Percentiles rank a stretch among this genome's conserved stretches.
Conservation (phyloP, 2,329 filamentous ascomycete species). For the Huntiella moniliformis region DNA sequence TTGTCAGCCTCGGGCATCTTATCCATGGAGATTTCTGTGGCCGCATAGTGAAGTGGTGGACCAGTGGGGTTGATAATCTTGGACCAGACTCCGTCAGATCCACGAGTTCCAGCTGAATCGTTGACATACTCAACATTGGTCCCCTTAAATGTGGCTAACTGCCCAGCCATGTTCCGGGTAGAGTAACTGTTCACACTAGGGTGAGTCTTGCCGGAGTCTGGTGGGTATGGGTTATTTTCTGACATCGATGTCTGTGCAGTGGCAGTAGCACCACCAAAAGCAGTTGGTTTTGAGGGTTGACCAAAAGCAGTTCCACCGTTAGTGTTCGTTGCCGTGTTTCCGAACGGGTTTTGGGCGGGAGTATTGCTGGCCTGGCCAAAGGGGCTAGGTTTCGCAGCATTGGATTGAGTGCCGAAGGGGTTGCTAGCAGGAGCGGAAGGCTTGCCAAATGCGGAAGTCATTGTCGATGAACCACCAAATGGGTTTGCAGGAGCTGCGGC, state of each 20-base stretch:
- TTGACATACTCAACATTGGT: conserved; percentile 40
- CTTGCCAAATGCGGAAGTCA: conserved; percentile 14
- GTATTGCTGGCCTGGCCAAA: conserved; percentile 10
- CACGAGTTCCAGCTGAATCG: conserved; percentile 28
- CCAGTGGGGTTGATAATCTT: conserved; percentile 60
- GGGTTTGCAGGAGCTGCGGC: conserved; percentile 2
- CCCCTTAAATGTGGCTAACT: conserved; percentile 42
- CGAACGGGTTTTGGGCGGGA: conserved; percentile 9
- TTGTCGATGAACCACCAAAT: conserved; percentile 14
- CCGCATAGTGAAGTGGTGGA: conserved; percentile 40
- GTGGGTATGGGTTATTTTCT: conserved; percentile 23
- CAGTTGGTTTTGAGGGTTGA: conserved; percentile 4
- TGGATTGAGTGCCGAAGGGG: conserved; percentile 17
- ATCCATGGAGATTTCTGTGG: conserved; percentile 40
- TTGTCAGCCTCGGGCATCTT: conserved; percentile 41
- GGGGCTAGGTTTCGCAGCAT: neutral
- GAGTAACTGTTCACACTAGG: conserved; percentile 27
- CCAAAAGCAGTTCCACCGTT: conserved; percentile 7
- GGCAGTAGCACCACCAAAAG: neutral
- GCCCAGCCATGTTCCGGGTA: conserved; percentile 22
- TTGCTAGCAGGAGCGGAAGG: conserved; percentile 8
- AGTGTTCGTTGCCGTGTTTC: conserved; percentile 4
- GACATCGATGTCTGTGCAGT: conserved; percentile 10
- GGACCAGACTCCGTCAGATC: conserved; percentile 35
- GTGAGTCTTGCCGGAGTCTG: conserved; percentile 26